Evolutionary conservation across 2,329 filamentous ascomycete genomes (phyloP).

Genomic region (Fusarium pseudograminearum): DNA sequence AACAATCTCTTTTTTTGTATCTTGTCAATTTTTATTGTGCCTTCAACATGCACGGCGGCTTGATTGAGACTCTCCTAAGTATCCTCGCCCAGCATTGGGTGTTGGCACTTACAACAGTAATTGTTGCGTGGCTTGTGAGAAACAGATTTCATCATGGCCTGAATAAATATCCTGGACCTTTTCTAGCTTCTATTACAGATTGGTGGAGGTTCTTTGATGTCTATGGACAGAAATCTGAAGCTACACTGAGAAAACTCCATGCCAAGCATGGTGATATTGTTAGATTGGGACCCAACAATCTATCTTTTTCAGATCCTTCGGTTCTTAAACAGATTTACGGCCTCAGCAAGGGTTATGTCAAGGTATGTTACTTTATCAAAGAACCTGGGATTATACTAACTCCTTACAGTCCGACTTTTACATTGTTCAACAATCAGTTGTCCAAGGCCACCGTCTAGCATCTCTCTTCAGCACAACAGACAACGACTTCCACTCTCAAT

Average conservation of each 20-base stretch:
- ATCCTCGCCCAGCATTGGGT: constrained; percentile 41
- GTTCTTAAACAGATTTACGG: constrained; percentile 84
- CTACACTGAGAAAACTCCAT: constrained; percentile 75
- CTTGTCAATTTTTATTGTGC: not conserved
- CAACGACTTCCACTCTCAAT: constrained; percentile 79
- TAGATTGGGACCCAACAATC: constrained; percentile 76
- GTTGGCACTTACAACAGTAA: constrained; percentile 17
- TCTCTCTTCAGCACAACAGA: constrained; percentile 83
- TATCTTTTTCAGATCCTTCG: constrained; percentile 80
- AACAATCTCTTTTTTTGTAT: not conserved
- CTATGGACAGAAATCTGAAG: constrained; percentile 71
- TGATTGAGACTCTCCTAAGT: constrained; percentile 37
- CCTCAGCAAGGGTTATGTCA: constrained; percentile 82
- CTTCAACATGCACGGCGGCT: constrained; percentile 44
- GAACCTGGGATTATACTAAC: constrained; percentile 54
- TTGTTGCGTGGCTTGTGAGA: constrained; percentile 28
- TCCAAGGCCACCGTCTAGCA: constrained; percentile 74
- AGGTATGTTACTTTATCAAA: constrained; percentile 66
- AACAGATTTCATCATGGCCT: constrained; percentile 65
- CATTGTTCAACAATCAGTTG: constrained; percentile 79
- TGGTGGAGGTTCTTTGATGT: constrained; percentile 82
- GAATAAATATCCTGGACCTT: constrained; percentile 78
- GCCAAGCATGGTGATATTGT: constrained; percentile 79
- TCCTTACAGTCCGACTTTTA: constrained; percentile 78
- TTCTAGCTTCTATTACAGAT: constrained; percentile 72